These are phyloP conservation scores for Mycena belliarum DNA, from an alignment of 768 basidiomycete genomes.

Conservation along the genomic window DNA sequence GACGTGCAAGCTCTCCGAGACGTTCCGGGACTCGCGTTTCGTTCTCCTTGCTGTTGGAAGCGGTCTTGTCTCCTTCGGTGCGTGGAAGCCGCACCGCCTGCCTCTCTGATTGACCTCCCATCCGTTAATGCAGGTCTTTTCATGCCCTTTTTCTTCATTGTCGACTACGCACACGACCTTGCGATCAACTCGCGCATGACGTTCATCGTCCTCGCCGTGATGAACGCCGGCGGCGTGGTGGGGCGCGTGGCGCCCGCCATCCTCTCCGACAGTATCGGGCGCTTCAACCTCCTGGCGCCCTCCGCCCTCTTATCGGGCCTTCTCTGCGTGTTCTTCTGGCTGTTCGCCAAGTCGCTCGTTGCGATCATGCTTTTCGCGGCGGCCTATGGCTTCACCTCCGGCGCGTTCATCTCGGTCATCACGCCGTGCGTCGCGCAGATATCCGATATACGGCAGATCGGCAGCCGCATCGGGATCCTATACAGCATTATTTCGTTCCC, in stretches of 20 bases:
- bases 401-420: slow-evolving; percentile 68
- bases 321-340: slow-evolving; percentile 60
- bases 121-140: slow-evolving; percentile 61
- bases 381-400: slow-evolving; percentile 64
- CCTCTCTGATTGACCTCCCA: not conserved
- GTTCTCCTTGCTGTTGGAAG: slow-evolving; percentile 54
- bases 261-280: slow-evolving; percentile 64
- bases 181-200: slow-evolving; percentile 39
- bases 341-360: slow-evolving; percentile 41
- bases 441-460: slow-evolving; percentile 58
- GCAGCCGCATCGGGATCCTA: slow-evolving; percentile 62
- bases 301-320: slow-evolving; percentile 64
- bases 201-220: slow-evolving; percentile 60
- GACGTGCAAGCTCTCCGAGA: slow-evolving; percentile 30
- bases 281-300: slow-evolving; percentile 67
- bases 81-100: slow-evolving; percentile 20
- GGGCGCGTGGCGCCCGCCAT: slow-evolving; percentile 67
- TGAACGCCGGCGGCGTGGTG: slow-evolving; percentile 68
- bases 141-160: slow-evolving; percentile 72
- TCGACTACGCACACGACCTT: slow-evolving; percentile 53
- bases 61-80: slow-evolving; percentile 62
- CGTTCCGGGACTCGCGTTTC: slow-evolving; percentile 53
- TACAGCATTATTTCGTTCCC: slow-evolving; percentile 69
- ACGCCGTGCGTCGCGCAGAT: slow-evolving; percentile 71
- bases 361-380: slow-evolving; percentile 53